Conservation (phyloP, 2,329 filamentous ascomycete genomes). For the Aspergillus vadensis region DNA sequence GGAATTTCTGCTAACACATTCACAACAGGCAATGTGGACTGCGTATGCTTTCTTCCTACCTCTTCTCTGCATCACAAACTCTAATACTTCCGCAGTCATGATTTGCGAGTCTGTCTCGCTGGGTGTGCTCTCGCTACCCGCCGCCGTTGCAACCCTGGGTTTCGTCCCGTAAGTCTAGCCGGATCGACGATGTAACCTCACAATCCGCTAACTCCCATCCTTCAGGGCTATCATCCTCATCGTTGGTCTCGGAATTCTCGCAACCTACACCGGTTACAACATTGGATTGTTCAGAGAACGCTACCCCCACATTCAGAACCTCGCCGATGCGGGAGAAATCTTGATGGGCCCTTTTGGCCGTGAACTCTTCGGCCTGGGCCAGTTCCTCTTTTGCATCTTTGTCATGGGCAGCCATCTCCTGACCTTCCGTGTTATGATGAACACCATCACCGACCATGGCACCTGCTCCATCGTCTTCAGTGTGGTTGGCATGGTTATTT, state of each 20-base stretch:
- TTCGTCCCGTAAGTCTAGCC: constrained; percentile 48
- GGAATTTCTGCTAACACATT: constrained; percentile 39
- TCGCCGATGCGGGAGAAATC: constrained; percentile 67
- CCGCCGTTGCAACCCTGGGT: constrained; percentile 53
- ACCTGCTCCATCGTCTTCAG: constrained; percentile 66
- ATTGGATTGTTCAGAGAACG: constrained; percentile 59
- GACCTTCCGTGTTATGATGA: constrained; percentile 69
- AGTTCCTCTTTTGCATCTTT: constrained; percentile 66
- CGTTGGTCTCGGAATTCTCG: constrained; percentile 55
- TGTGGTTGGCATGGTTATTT: constrained; percentile 60
- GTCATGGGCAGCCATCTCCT: constrained; percentile 71
- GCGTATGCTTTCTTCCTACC: constrained; percentile 24
- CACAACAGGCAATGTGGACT: constrained; percentile 38
- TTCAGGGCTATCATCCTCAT: constrained; percentile 55
- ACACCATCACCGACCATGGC: constrained; percentile 62
- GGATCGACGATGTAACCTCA: background rate
- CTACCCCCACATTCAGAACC: constrained; percentile 63
- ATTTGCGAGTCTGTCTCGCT: constrained; percentile 59
- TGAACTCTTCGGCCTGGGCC: constrained; percentile 64
- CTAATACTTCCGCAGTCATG: constrained; percentile 44
- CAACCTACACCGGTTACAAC: constrained; percentile 61
- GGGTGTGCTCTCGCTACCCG: constrained; percentile 57
- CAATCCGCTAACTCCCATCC: background rate
- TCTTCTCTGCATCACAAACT: background rate
- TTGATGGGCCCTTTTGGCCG: constrained; percentile 63